phyloP scores from a whole-genome alignment of 768 basidiomycete genomes.

The Mycena capillaripes region DNA sequence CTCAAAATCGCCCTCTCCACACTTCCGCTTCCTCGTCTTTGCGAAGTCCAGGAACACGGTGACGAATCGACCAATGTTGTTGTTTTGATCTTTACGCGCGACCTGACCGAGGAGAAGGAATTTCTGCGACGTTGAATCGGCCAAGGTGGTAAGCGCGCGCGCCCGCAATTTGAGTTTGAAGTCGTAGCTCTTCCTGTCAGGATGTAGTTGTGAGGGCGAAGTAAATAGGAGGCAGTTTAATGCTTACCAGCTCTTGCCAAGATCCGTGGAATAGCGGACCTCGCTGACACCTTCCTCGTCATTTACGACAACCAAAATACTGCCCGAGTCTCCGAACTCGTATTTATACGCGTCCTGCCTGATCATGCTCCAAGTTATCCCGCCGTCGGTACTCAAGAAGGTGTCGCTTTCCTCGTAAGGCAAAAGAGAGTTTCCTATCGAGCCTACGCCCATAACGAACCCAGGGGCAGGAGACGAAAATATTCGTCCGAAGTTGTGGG shows the following conservation, averaged over 20 bases:
- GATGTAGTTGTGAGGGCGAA: neutral
- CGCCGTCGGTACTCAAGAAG: conserved; percentile 92
- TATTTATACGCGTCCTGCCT: conserved; percentile 87
- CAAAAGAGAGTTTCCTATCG: conserved; percentile 75
- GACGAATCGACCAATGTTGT: conserved; percentile 72
- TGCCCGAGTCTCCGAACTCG: conserved; percentile 94
- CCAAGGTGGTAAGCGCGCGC: conserved; percentile 86
- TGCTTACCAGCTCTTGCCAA: conserved; percentile 86
- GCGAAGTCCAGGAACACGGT: conserved; percentile 90
- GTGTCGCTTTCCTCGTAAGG: conserved; percentile 93
- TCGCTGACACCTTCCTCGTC: conserved; percentile 84
- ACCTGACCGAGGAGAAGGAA: conserved; percentile 91
- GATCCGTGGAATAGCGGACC: conserved; percentile 85
- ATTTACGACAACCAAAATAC: conserved; percentile 84
- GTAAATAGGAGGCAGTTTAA: neutral
- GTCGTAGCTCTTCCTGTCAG: conserved; percentile 74
- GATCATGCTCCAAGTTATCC: conserved; percentile 88
- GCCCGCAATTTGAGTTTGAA: conserved; percentile 81
- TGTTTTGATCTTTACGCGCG: conserved; percentile 67
- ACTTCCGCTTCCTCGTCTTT: conserved; percentile 75
- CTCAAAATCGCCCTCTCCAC: conserved; percentile 81
- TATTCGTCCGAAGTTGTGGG: conserved; percentile 94
- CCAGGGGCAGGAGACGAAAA: conserved; percentile 97
- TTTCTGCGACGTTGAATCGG: conserved; percentile 97
- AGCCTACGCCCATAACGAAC: conserved; percentile 96